These are phyloP conservation scores for Fusarium gaditjirri DNA, from an alignment of 2,329 filamentous ascomycete species.

Conservation along the genomic window DNA sequence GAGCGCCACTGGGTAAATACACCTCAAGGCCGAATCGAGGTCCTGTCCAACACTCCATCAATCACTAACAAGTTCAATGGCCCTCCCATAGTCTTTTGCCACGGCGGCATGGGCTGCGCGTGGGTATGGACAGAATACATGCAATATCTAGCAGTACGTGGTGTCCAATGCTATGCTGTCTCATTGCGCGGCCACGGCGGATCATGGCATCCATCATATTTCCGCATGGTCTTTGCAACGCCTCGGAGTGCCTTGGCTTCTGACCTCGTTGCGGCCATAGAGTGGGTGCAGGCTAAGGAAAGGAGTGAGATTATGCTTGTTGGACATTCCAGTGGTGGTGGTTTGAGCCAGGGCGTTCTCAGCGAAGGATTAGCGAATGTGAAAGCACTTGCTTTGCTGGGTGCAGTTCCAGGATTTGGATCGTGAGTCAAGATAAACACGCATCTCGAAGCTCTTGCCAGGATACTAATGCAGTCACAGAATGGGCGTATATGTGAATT, in stretches of 20 bases:
- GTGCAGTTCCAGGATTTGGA: constrained; percentile 57
- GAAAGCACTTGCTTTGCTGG: constrained; percentile 58
- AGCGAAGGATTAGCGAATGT: constrained; percentile 53
- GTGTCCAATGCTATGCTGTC: constrained; percentile 62
- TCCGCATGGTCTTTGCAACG: constrained; percentile 60
- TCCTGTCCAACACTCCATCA: constrained; percentile 56
- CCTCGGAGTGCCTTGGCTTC: constrained; percentile 54
- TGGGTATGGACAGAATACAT: constrained; percentile 65
- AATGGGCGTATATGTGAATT: constrained; percentile 59
- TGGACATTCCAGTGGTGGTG: constrained; percentile 64
- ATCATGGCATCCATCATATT: constrained; percentile 62
- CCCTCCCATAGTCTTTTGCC: constrained; percentile 61
- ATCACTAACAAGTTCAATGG: constrained; percentile 13
- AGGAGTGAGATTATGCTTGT: constrained; percentile 55
- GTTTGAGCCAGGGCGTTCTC: constrained; percentile 61
- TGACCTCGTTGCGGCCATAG: constrained; percentile 57
- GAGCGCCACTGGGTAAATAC: constrained; percentile 57
- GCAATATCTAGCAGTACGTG: constrained; percentile 56
- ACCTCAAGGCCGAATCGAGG: constrained; percentile 58
- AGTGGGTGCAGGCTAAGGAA: constrained; percentile 48
- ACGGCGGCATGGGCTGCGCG: constrained; percentile 65
- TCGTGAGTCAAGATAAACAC: constrained; percentile 34
- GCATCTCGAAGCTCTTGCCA: not conserved
- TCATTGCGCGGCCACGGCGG: constrained; percentile 64
- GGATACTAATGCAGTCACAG: constrained; percentile 38